Conservation (phyloP, 1,284 basidiomycete species). For the Marasmius fiardii region DNA sequence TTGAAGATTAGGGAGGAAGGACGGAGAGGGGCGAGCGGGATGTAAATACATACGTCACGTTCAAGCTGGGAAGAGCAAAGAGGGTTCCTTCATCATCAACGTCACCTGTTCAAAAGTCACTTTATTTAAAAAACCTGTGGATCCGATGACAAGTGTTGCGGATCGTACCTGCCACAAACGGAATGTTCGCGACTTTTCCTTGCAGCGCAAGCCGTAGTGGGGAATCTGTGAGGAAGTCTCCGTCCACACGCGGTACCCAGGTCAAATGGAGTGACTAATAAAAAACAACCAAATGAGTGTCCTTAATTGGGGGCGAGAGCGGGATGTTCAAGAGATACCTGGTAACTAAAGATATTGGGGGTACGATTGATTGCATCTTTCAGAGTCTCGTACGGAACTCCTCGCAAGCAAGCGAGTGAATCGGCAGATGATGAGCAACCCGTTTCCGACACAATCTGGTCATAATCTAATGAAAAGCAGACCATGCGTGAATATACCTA, state of each 20-base stretch:
- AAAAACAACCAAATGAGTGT: not conserved
- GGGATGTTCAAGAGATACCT: constrained; percentile 36
- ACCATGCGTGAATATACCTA: too few species aligned
- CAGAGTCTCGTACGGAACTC: constrained; percentile 36
- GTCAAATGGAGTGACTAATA: constrained; percentile 33
- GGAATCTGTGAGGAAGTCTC: constrained; percentile 41
- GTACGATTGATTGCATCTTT: constrained; percentile 41
- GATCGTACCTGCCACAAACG: constrained; percentile 36
- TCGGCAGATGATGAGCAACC: constrained; percentile 39
- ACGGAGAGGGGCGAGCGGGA: not conserved
- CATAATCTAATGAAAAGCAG: constrained; percentile 30
- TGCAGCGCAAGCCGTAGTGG: constrained; percentile 36
- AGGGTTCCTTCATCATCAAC: constrained; percentile 53
- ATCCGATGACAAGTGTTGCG: not conserved
- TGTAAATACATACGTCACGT: constrained; percentile 34
- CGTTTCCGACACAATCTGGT: constrained; percentile 39
- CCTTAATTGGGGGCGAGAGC: not conserved
- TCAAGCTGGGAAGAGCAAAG: constrained; percentile 40
- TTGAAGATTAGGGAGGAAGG: not conserved
- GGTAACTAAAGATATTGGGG: constrained; percentile 41
- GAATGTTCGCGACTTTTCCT: constrained; percentile 42
- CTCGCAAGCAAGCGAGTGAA: constrained; percentile 47
- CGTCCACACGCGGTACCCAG: constrained; percentile 52
- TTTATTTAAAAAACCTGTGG: not conserved
- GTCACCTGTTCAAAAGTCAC: constrained; percentile 25